Evolutionary conservation across 352 stramenopile species (phyloP).

Genomic region (Pythium insidiosum): DNA sequence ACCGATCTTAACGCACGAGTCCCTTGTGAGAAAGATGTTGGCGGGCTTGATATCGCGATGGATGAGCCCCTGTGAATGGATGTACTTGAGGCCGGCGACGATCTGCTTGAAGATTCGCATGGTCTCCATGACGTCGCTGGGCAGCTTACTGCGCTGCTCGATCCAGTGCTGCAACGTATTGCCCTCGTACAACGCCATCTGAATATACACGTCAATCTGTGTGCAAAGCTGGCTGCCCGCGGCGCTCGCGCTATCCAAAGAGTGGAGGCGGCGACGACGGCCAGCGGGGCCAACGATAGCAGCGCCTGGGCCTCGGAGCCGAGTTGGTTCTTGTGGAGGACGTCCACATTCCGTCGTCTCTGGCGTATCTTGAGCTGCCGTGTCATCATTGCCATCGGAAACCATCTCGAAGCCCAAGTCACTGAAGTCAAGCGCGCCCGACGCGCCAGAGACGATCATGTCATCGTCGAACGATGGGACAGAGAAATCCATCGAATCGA

Average conservation of each 20-base stretch:
- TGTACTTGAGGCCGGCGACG: slow-evolving; percentile 66
- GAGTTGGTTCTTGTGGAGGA: too few species aligned
- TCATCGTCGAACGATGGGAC: neutral
- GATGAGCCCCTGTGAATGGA: slow-evolving; percentile 62
- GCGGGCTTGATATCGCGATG: slow-evolving; percentile 79
- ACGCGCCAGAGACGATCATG: slow-evolving; percentile 14
- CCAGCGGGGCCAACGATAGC: too few species aligned
- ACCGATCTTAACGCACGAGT: slow-evolving; percentile 74
- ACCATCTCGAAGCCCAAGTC: slow-evolving; percentile 61
- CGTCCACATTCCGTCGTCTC: slow-evolving; percentile 2
- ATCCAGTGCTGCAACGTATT: slow-evolving; percentile 84
- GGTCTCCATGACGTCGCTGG: slow-evolving; percentile 34
- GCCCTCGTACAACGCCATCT: slow-evolving; percentile 92
- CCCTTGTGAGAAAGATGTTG: slow-evolving; percentile 72
- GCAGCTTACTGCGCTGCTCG: slow-evolving; percentile 36
- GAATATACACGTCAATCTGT: slow-evolving; percentile 85
- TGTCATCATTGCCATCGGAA: neutral
- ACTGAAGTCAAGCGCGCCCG: slow-evolving; percentile 27
- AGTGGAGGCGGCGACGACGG: slow-evolving; percentile 15
- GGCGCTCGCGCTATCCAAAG: slow-evolving; percentile 11
- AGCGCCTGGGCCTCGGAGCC: too few species aligned
- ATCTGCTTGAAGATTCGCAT: slow-evolving; percentile 71
- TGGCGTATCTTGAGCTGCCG: neutral
- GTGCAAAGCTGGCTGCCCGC: slow-evolving; percentile 32
- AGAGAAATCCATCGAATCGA: neutral